phyloP scores from a whole-genome alignment of 306 rosid species.

The Lathyrus aphaca region DNA sequence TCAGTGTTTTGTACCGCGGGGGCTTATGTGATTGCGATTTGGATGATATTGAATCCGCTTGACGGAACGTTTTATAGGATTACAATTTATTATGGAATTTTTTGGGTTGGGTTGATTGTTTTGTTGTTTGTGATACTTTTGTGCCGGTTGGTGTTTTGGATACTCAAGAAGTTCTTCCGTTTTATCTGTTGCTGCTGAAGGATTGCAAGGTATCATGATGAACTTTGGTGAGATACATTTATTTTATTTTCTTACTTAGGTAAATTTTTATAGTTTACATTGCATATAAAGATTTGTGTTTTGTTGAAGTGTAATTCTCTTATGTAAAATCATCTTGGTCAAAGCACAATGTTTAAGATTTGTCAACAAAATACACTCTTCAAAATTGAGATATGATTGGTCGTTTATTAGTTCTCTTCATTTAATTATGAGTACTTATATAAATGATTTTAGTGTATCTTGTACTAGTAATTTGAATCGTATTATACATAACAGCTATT shows the following conservation, averaged over 20 bases:
- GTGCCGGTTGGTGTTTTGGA: conserved; percentile 5
- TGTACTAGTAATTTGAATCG: no score
- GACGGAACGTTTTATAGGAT: accelerated
- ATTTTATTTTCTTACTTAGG: not conserved
- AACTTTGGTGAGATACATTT: not conserved
- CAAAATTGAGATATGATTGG: no score
- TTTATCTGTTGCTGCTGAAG: not conserved
- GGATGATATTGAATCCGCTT: conserved; percentile 5
- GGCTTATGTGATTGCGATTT: conserved; percentile 15
- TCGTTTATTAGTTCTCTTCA: no score
- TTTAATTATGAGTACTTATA: no score
- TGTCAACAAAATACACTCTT: no score
- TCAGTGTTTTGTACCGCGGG: conserved; percentile 17
- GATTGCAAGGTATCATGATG: not conserved
- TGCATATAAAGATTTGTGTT: no score
- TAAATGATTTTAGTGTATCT: no score
- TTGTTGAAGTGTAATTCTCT: not conserved
- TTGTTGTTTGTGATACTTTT: not conserved
- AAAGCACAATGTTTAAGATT: no score
- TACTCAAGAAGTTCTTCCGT: not conserved
- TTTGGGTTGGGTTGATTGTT: not conserved
- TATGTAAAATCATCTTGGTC: no score
- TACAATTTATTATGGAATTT: not conserved
- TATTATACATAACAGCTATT: no score
- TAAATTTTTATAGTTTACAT: not conserved